A percentile compares a stretch with the other conserved stretches of the same genome.
phyloP scores from a whole-genome alignment of 2,329 filamentous ascomycete genomes.

The Exophiala calicioides region DNA sequence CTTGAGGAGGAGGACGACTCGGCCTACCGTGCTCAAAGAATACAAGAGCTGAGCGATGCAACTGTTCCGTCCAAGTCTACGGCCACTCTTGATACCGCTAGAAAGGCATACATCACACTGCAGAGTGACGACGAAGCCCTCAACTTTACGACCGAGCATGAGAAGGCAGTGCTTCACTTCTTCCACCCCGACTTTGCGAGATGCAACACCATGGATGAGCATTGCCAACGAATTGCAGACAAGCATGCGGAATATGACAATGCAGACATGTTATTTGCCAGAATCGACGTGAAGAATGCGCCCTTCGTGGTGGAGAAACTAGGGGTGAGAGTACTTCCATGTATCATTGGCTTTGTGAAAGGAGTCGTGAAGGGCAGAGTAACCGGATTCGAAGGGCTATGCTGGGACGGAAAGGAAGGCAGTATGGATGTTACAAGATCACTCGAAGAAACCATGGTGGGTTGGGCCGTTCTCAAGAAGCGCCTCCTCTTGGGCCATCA shows the following conservation, averaged over 20 bases:
- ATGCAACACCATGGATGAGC: constrained; percentile 63
- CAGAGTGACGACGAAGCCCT: constrained; percentile 59
- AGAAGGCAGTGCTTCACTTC: constrained; percentile 63
- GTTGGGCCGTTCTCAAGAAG: constrained; percentile 41
- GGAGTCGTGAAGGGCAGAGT: constrained; percentile 47
- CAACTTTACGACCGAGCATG: constrained; percentile 60
- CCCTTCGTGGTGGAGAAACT: constrained; percentile 52
- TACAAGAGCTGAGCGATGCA: constrained; percentile 20
- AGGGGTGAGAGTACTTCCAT: constrained; percentile 48
- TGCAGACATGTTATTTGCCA: constrained; percentile 45
- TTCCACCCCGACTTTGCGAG: constrained; percentile 65
- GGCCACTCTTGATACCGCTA: constrained; percentile 17
- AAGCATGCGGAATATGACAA: constrained; percentile 35
- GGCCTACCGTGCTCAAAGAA: constrained; percentile 52
- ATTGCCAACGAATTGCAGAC: constrained; percentile 50
- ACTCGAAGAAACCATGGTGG: constrained; percentile 46
- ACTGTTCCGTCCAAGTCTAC: constrained; percentile 10
- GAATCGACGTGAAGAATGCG: constrained; percentile 47
- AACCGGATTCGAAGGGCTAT: constrained; percentile 51
- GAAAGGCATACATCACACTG: constrained; percentile 41
- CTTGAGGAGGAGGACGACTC: constrained; percentile 57
- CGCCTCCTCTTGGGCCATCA: constrained; percentile 37
- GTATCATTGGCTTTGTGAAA: constrained; percentile 52
- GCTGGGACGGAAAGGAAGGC: constrained; percentile 41
- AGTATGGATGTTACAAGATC: constrained; percentile 43